Evolutionary conservation across 768 basidiomycete species (phyloP).

Genomic region (Suillus cothurnatus): DNA sequence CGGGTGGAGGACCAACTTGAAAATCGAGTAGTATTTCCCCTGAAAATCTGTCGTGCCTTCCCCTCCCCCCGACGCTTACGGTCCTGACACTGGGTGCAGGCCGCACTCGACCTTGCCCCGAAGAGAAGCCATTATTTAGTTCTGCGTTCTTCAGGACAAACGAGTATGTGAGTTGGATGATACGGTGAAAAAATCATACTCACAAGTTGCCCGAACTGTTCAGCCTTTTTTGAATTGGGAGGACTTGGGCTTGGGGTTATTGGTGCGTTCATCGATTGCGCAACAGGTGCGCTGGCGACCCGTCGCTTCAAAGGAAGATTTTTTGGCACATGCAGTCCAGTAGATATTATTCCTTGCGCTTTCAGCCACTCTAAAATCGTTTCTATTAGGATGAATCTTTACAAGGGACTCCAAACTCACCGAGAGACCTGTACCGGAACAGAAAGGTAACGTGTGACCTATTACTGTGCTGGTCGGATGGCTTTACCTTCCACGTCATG

Average conservation of each 20-base stretch:
- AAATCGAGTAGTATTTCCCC: conserved; percentile 24
- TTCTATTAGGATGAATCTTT: not conserved
- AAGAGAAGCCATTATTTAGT: conserved; percentile 9
- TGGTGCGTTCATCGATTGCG: not conserved
- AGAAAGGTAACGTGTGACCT: conserved; percentile 64
- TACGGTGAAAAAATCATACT: not conserved
- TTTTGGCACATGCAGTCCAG: conserved; percentile 20
- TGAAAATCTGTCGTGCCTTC: conserved; percentile 6
- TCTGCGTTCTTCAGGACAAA: conserved; percentile 11
- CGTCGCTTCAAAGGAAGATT: conserved; percentile 35
- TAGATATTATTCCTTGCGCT: conserved; percentile 51
- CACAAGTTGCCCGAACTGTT: conserved; percentile 12
- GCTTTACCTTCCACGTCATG: conserved; percentile 55
- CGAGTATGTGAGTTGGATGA: not conserved
- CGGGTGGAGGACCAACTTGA: not conserved
- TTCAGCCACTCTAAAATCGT: conserved; percentile 47
- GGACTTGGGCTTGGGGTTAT: conserved; percentile 17
- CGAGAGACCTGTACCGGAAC: conserved; percentile 62
- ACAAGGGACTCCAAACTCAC: conserved; percentile 34
- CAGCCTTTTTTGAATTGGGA: conserved; percentile 5
- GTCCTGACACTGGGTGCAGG: conserved; percentile 7
- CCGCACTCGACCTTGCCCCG: conserved; percentile 8
- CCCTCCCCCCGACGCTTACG: conserved; percentile 14
- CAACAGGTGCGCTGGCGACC: conserved; percentile 43
- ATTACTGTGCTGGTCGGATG: conserved; percentile 43